phyloP scores from a whole-genome alignment of 1,284 basidiomycete genomes.

The Hortiboletus rubellus region DNA sequence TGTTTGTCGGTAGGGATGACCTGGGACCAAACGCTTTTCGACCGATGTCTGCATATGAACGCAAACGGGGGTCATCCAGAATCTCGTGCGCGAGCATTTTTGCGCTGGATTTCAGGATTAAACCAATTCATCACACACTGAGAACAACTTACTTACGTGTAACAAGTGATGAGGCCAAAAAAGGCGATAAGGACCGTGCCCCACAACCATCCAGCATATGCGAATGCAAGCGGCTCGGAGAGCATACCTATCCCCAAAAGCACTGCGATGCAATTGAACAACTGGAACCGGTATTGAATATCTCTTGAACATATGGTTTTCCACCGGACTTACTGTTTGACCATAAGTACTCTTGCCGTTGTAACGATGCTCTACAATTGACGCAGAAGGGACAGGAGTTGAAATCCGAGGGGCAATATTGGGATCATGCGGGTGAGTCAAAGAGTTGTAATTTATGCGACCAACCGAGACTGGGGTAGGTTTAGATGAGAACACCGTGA shows the following conservation, averaged over 20 bases:
- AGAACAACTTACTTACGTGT: constrained; percentile 73
- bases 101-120: constrained; percentile 50
- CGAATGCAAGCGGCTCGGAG: constrained; percentile 86
- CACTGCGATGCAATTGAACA: constrained; percentile 91
- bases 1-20: constrained; percentile 66
- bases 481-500: constrained; percentile 26
- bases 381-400: constrained; percentile 3
- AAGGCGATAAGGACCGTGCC: constrained; percentile 75
- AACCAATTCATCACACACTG: background rate
- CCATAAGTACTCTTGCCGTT: constrained; percentile 74
- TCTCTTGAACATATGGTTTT: background rate
- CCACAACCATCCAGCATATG: constrained; percentile 83
- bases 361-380: constrained; percentile 34
- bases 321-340: constrained; percentile 67
- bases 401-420: background rate
- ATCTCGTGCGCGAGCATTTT: constrained; percentile 83
- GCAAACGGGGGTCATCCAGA: constrained; percentile 63
- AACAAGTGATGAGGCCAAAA: constrained; percentile 82
- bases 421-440: background rate
- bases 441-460: background rate
- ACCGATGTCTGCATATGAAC: constrained; percentile 89
- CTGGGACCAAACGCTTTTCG: constrained; percentile 81
- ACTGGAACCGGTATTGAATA: constrained; percentile 40
- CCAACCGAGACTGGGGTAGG: background rate
- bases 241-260: constrained; percentile 88